Percentiles rank a stretch among this genome's conserved stretches.
Evolutionary conservation across 257 asterid species (phyloP).

Genomic region (Solanum sejunctum): DNA sequence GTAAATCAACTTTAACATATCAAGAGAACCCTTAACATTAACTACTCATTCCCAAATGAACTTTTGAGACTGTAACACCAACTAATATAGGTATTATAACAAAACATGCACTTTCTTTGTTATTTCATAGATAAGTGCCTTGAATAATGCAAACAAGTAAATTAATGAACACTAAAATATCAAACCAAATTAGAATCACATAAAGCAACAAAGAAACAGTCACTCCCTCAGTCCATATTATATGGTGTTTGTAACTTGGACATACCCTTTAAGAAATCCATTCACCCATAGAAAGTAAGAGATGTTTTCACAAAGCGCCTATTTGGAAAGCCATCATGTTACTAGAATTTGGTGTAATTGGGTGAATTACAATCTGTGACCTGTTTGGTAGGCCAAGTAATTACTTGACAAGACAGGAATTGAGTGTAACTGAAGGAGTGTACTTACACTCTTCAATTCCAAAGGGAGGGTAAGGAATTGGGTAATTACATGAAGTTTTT

Average conservation of each 20-base stretch:
- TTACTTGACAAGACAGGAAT: too few relatives aligned
- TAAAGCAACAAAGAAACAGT: background rate
- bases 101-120: background rate
- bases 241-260: background rate
- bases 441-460: too few relatives aligned
- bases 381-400: too few relatives aligned
- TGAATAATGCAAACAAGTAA: background rate
- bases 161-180: background rate
- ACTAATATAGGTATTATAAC: background rate
- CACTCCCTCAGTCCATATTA: background rate
- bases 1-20: background rate
- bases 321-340: too few relatives aligned
- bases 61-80: background rate
- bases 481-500: too few relatives aligned
- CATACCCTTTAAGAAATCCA: background rate
- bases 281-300: background rate
- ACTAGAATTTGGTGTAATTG: too few relatives aligned
- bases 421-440: too few relatives aligned
- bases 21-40: background rate
- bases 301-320: background rate
- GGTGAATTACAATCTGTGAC: too few relatives aligned
- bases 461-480: too few relatives aligned
- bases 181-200: background rate
- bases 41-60: background rate
- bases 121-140: background rate